A percentile compares a stretch with the other conserved stretches of the same genome.
phyloP scores from a whole-genome alignment of 208 protist species.

The Wallacemonas rigidus region DNA sequence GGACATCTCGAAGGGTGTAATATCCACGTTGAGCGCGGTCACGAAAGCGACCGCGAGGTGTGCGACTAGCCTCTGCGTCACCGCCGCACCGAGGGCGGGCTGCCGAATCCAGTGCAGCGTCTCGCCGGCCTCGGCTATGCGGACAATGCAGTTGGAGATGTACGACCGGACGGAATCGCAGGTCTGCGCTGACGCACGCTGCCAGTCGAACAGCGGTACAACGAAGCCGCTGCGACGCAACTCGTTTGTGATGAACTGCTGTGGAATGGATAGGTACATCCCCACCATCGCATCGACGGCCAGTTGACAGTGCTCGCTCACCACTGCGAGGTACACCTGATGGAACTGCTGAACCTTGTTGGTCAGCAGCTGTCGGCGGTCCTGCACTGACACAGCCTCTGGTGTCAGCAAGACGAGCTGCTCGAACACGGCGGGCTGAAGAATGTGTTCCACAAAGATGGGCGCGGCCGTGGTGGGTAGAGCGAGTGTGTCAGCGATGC shows the following conservation, averaged over 20 bases:
- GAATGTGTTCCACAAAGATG: slow-evolving; percentile 69
- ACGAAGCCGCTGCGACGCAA: slow-evolving; percentile 68
- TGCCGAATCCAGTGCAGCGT: slow-evolving; percentile 69
- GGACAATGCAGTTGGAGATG: slow-evolving; percentile 65
- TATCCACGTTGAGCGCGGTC: slow-evolving; percentile 59
- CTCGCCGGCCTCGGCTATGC: slow-evolving; percentile 75
- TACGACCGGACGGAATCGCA: slow-evolving; percentile 79
- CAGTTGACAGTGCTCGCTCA: slow-evolving; percentile 86
- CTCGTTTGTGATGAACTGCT: slow-evolving; percentile 75
- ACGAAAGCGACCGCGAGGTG: slow-evolving; percentile 72
- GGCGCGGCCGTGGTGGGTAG: slow-evolving; percentile 64
- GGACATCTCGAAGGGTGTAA: slow-evolving; percentile 83
- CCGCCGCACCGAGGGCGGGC: slow-evolving; percentile 67
- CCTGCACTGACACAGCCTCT: slow-evolving; percentile 26
- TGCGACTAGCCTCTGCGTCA: slow-evolving; percentile 74
- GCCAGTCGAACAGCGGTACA: slow-evolving; percentile 81
- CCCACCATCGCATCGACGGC: slow-evolving; percentile 80
- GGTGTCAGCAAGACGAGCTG: slow-evolving; percentile 46
- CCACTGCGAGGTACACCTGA: slow-evolving; percentile 49
- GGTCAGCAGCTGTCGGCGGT: slow-evolving; percentile 8
- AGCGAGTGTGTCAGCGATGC: slow-evolving; percentile 81
- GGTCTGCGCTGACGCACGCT: slow-evolving; percentile 62
- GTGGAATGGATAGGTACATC: slow-evolving; percentile 64
- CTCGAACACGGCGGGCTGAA: slow-evolving; percentile 72
- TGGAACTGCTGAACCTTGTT: slow-evolving; percentile 44